Conservation (phyloP, 164 flowering plant genomes). For the Protea cynaroides region DNA sequence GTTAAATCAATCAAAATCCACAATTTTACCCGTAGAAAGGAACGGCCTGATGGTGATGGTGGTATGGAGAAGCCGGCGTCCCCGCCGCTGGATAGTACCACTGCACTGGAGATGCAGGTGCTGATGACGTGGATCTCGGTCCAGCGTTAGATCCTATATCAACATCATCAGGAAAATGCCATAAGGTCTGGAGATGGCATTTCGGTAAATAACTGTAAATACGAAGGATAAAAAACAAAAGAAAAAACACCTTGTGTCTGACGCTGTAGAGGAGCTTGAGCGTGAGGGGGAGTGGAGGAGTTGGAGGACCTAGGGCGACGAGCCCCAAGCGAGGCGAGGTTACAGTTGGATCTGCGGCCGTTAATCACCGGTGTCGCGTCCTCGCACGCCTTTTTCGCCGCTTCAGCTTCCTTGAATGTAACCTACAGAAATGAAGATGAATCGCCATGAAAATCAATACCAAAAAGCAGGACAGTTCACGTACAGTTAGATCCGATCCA, state of each 20-base stretch:
- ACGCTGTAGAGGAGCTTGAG: no score
- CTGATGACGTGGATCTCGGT: constrained; percentile 38
- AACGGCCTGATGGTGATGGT: constrained; percentile 53
- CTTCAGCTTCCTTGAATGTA: constrained; percentile 86
- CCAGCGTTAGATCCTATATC: constrained; percentile 39
- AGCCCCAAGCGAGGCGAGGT: constrained; percentile 89
- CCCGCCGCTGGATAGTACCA: constrained; percentile 80
- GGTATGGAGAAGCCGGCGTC: constrained; percentile 38
- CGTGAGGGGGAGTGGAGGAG: no score
- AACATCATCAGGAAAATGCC: no score
- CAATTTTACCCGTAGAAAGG: constrained; percentile 62
- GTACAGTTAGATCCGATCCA: no score
- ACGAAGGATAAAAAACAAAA: neutral
- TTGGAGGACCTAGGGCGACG: constrained; percentile 38
- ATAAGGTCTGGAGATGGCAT: no score
- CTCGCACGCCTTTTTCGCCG: constrained; percentile 89
- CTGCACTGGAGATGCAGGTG: constrained; percentile 45
- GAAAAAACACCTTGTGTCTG: neutral
- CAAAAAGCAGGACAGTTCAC: no score
- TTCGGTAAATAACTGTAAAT: no score
- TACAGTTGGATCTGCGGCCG: constrained; percentile 93
- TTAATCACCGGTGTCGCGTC: constrained; percentile 79
- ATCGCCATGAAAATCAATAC: no score
- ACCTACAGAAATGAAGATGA: constrained; percentile 37
- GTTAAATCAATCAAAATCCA: no score